These are phyloP conservation scores for Zygoascus hellenicus DNA, from an alignment of 1,139 yeast genomes.

Conservation along the genomic window DNA sequence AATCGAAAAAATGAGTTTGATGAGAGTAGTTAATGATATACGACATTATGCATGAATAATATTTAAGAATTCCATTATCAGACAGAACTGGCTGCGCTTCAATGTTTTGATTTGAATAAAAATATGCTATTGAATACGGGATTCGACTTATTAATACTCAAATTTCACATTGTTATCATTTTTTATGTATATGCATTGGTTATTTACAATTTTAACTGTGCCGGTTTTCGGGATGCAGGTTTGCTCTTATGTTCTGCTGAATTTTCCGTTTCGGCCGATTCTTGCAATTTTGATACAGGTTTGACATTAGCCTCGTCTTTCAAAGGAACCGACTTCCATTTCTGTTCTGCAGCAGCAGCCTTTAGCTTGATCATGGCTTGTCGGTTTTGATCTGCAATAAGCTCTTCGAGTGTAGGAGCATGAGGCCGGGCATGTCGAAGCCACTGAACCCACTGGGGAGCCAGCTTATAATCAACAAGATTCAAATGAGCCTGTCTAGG, in stretches of 20 bases:
- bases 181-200: not conserved
- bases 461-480: constrained; percentile 40
- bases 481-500: constrained; percentile 31
- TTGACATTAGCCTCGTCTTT: constrained; percentile 16
- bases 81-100: too few relatives aligned
- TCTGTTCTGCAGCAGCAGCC: constrained; percentile 55
- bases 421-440: constrained; percentile 54
- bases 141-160: too few relatives aligned
- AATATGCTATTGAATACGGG: too few relatives aligned
- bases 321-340: constrained; percentile 44
- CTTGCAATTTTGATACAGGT: not conserved
- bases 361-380: constrained; percentile 50
- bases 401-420: constrained; percentile 60
- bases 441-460: constrained; percentile 81
- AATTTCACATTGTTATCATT: not conserved
- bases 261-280: not conserved
- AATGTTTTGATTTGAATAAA: too few relatives aligned
- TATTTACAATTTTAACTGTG: constrained; percentile 1
- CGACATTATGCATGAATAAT: too few relatives aligned
- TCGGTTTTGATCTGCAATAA: constrained; percentile 52
- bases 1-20: too few relatives aligned
- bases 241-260: not conserved
- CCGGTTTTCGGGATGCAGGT: not conserved
- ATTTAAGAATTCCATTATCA: too few relatives aligned
- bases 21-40: too few relatives aligned